Evolutionary conservation across 2,329 filamentous ascomycete species (phyloP).

Genomic region (Phyllosticta citrichinensis): DNA sequence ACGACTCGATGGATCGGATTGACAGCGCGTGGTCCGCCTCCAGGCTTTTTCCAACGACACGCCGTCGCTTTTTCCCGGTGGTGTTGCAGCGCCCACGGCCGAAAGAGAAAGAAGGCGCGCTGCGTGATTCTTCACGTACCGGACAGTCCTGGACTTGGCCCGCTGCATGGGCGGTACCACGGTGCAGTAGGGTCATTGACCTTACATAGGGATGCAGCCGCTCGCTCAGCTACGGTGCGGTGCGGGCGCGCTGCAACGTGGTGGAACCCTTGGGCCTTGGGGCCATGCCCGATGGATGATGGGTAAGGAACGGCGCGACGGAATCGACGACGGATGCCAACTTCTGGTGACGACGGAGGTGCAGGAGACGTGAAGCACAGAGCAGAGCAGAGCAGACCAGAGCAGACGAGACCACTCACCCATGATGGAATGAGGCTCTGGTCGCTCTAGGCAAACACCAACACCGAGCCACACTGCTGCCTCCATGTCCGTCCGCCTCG

Average conservation of each 20-base stretch:
- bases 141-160: neutral
- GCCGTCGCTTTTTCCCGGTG: neutral
- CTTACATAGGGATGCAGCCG: neutral
- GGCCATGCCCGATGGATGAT: neutral
- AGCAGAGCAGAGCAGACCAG: neutral
- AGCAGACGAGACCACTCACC: neutral
- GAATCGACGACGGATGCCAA: neutral
- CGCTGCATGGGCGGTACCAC: too few species aligned
- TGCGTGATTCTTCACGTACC: neutral
- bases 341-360: neutral
- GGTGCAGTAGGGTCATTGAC: neutral
- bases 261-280: neutral
- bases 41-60: neutral
- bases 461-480: neutral
- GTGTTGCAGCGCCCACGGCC: neutral
- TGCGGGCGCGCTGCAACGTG: neutral
- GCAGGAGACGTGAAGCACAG: too few species aligned
- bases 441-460: neutral
- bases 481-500: neutral
- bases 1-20: too few species aligned
- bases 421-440: neutral
- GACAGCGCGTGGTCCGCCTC: neutral
- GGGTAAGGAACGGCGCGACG: neutral
- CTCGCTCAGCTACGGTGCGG: neutral
- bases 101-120: neutral